Conservation (phyloP, 352 stramenopile species). For the Globisporangium spiculum region DNA sequence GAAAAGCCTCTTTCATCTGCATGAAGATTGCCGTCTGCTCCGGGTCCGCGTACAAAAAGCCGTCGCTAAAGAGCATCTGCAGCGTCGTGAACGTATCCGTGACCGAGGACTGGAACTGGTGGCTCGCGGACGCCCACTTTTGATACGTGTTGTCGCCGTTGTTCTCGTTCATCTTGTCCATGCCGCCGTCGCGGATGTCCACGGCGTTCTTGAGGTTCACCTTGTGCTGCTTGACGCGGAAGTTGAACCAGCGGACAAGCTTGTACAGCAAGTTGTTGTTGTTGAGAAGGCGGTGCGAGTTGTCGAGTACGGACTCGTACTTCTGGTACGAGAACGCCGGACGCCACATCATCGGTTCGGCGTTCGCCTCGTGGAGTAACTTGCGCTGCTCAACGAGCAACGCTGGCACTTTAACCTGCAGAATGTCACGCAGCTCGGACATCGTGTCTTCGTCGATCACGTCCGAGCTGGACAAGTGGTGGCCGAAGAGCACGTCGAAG, state of each 20-base stretch:
- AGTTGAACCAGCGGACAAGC: conserved; percentile 75
- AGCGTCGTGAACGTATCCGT: conserved; percentile 72
- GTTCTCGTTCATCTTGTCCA: conserved; percentile 18
- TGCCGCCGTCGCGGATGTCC: conserved; percentile 47
- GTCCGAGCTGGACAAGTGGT: conserved; percentile 58
- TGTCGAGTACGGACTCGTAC: conserved; percentile 66
- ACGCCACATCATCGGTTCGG: conserved; percentile 67
- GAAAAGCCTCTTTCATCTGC: conserved; percentile 87
- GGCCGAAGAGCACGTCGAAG: conserved; percentile 66
- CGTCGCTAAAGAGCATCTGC: conserved; percentile 67
- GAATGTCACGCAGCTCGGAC: conserved; percentile 45
- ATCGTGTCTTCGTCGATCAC: conserved; percentile 55
- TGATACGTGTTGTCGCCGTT: conserved; percentile 26
- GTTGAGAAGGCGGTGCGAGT: conserved; percentile 63
- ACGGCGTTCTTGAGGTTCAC: conserved; percentile 32
- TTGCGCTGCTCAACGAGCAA: conserved; percentile 56
- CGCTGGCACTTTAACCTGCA: conserved; percentile 56
- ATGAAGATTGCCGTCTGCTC: conserved; percentile 84
- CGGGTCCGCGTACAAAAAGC: conserved; percentile 71
- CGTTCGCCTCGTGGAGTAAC: conserved; percentile 59
- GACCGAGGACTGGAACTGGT: conserved; percentile 48
- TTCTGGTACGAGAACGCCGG: conserved; percentile 72
- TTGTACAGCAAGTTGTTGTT: conserved; percentile 85
- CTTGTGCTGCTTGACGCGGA: conserved; percentile 52
- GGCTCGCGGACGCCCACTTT: conserved; percentile 51